Conservation (phyloP, 2,329 filamentous ascomycete species). For the Monosporascus ibericus region DNA sequence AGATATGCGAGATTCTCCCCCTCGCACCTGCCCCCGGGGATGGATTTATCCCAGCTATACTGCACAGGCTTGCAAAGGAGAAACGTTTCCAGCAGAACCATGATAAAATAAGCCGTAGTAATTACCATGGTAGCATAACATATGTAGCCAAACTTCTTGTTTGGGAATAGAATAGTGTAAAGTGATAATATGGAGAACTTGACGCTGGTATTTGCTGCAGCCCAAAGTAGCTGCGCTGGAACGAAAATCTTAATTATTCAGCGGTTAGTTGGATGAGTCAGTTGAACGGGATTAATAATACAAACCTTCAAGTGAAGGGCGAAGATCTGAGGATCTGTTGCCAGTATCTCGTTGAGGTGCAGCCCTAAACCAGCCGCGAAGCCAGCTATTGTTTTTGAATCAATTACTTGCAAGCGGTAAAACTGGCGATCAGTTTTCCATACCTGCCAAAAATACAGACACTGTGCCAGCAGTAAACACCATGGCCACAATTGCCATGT, state of each 20-base stretch:
- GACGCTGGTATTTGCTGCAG: slow-evolving; percentile 8
- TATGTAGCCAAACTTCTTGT: neutral
- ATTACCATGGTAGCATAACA: slow-evolving; percentile 6
- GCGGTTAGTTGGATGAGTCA: neutral
- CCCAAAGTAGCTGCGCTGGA: slow-evolving; percentile 6
- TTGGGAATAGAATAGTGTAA: slow-evolving; percentile 9
- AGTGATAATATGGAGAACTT: slow-evolving; percentile 12
- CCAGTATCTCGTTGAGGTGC: neutral
- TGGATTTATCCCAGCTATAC: slow-evolving; percentile 11
- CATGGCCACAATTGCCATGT: slow-evolving; percentile 7
- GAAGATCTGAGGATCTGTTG: neutral
- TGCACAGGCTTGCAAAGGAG: slow-evolving; percentile 3
- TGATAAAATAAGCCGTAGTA: slow-evolving; percentile 1
- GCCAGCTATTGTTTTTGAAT: neutral
- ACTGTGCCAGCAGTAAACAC: neutral
- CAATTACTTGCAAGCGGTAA: neutral
- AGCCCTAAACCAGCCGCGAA: neutral
- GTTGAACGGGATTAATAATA: neutral
- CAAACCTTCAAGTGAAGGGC: neutral
- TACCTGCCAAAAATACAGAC: neutral
- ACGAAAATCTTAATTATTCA: neutral
- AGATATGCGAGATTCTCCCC: slow-evolving; percentile 1
- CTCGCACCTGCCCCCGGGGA: slow-evolving; percentile 3
- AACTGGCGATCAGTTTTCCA: neutral
- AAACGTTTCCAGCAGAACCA: slow-evolving; percentile 7